A percentile compares a stretch with the other conserved stretches of the same genome.
Conservation (phyloP, 306 rosid species). For the Astragalus membranaceus region DNA sequence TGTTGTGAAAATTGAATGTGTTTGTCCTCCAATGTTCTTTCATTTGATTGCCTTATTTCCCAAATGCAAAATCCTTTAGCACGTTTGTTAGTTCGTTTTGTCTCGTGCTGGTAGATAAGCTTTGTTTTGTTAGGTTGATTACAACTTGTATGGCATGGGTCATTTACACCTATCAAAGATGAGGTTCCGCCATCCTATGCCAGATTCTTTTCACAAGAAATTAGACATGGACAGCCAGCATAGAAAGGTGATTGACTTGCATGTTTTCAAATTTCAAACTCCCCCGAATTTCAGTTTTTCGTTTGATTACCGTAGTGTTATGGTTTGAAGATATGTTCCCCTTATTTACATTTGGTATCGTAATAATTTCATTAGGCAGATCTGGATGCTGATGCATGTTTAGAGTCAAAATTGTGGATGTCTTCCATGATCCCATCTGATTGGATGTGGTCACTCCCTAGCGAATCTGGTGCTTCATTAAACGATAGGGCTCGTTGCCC, state of each 20-base stretch:
- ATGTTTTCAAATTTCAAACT: slow-evolving; percentile 32
- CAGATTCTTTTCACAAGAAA: slow-evolving; percentile 38
- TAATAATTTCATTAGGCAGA: slow-evolving; percentile 53
- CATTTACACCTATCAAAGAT: slow-evolving; percentile 71
- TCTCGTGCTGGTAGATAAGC: neutral
- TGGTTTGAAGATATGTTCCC: neutral
- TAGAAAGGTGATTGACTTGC: slow-evolving; percentile 31
- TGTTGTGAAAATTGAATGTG: neutral
- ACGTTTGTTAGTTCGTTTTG: neutral
- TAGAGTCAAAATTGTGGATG: slow-evolving; percentile 51
- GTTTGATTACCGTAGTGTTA: neutral
- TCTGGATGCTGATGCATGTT: slow-evolving; percentile 28
- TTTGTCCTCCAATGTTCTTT: neutral
- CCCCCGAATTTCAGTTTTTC: neutral
- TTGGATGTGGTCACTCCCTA: slow-evolving; percentile 58
- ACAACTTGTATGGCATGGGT: slow-evolving; percentile 86
- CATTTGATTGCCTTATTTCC: neutral
- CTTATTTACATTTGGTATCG: slow-evolving; percentile 21
- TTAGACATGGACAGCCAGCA: slow-evolving; percentile 25
- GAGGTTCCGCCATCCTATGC: slow-evolving; percentile 73
- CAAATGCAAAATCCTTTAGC: neutral
- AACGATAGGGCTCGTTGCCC: slow-evolving; percentile 28
- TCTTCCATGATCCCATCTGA: slow-evolving; percentile 51
- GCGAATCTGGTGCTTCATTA: slow-evolving; percentile 35
- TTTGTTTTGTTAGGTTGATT: slow-evolving; percentile 33